Conservation (phyloP, 148 eudicot species). For the Vaccinium vitisidaea region DNA sequence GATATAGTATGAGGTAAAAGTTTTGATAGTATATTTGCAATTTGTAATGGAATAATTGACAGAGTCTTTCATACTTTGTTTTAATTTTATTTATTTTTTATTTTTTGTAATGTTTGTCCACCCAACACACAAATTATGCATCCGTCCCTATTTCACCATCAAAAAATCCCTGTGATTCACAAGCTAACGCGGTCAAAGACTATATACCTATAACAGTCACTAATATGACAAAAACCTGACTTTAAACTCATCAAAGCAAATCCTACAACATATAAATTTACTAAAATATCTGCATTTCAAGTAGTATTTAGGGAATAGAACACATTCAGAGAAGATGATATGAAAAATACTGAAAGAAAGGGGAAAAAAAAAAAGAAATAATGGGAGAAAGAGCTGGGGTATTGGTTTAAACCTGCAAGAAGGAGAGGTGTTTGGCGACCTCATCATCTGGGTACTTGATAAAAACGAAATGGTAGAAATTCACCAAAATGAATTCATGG, state of each 20-base stretch:
- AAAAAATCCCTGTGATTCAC: neutral
- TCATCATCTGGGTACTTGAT: slow-evolving; percentile 61
- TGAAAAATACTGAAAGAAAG: neutral
- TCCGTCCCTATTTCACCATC: neutral
- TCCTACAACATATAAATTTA: neutral
- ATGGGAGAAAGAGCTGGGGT: neutral
- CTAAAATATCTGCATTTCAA: neutral
- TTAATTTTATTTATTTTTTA: no score
- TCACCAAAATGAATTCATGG: slow-evolving; percentile 57
- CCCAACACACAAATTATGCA: no score
- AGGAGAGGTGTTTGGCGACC: slow-evolving; percentile 64
- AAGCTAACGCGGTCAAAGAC: neutral
- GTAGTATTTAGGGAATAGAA: neutral
- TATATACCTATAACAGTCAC: no score
- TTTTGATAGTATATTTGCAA: no score
- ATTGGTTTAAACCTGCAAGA: slow-evolving; percentile 52
- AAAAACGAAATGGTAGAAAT: slow-evolving; percentile 60
- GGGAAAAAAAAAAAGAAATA: neutral
- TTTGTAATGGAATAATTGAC: no score
- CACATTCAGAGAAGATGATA: neutral
- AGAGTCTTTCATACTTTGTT: no score
- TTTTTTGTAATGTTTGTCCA: no score
- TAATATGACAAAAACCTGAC: no score
- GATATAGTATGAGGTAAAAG: no score
- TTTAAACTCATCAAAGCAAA: neutral